Conservation (phyloP, 2,329 filamentous ascomycete genomes). For the Polytolypa hystricis region DNA sequence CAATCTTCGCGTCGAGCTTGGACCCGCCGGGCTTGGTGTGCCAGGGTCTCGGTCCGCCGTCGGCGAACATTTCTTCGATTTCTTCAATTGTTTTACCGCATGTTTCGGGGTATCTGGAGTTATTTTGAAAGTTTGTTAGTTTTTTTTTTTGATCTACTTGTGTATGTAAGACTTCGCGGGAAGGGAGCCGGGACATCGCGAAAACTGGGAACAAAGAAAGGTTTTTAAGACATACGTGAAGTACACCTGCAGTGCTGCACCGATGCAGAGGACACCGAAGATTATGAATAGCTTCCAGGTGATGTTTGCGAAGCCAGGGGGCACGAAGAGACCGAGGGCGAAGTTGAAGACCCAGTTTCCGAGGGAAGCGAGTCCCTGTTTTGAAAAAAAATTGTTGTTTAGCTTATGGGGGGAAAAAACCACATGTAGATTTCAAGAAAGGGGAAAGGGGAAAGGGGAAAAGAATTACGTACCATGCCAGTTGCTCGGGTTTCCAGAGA, state of each 20-base stretch:
- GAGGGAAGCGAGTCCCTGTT: slow-evolving; percentile 36
- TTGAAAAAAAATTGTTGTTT: too few species aligned
- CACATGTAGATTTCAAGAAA: background rate
- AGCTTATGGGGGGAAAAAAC: background rate
- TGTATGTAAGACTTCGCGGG: background rate
- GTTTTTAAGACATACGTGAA: slow-evolving; percentile 25
- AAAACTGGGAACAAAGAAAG: background rate
- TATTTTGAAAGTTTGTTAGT: background rate
- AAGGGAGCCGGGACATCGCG: background rate
- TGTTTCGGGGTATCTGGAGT: slow-evolving; percentile 20
- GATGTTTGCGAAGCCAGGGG: slow-evolving; percentile 49
- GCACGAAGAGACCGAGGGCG: slow-evolving; percentile 48
- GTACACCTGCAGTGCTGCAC: slow-evolving; percentile 35
- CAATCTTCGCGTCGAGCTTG: slow-evolving; percentile 20
- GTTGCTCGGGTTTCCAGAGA: slow-evolving; percentile 49
- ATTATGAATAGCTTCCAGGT: slow-evolving; percentile 43
- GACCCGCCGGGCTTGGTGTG: slow-evolving; percentile 23
- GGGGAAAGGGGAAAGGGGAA: background rate
- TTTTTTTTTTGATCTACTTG: background rate
- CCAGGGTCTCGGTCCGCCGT: slow-evolving; percentile 20
- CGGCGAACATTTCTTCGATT: slow-evolving; percentile 22
- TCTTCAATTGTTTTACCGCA: slow-evolving; percentile 25
- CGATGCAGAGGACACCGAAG: slow-evolving; percentile 39
- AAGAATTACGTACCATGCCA: slow-evolving; percentile 37
- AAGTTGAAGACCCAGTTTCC: slow-evolving; percentile 51